phyloP scores from a whole-genome alignment of 345 rosid species.

The Gossypium stocksii region DNA sequence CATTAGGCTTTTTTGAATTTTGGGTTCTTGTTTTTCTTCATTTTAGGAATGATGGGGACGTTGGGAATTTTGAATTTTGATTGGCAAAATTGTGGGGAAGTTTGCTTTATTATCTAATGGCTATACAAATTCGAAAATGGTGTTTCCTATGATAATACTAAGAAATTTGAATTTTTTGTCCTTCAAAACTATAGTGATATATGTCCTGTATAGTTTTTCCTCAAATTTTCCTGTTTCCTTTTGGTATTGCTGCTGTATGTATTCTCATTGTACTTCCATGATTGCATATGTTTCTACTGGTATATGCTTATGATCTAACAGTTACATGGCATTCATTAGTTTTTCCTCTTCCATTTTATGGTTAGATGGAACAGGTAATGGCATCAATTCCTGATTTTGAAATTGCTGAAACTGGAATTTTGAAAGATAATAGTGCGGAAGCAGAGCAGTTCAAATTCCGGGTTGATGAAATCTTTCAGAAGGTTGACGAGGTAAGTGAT shows the following conservation, averaged over 20 bases:
- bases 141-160: neutral
- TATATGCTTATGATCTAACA: neutral
- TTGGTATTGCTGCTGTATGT: neutral
- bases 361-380: slow-evolving; percentile 32
- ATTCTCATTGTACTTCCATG: too few species aligned
- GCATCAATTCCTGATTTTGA: slow-evolving; percentile 24
- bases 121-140: neutral
- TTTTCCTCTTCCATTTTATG: neutral
- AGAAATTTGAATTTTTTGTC: slow-evolving; percentile 7
- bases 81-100: neutral
- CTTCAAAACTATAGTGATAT: neutral
- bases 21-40: slow-evolving; percentile 4
- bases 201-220: neutral
- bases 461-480: slow-evolving; percentile 48
- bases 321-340: neutral
- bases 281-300: neutral
- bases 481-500: slow-evolving; percentile 58
- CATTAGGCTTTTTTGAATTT: neutral
- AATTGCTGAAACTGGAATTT: slow-evolving; percentile 20
- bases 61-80: neutral
- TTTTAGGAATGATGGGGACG: neutral
- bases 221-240: neutral
- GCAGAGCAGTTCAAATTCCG: slow-evolving; percentile 34
- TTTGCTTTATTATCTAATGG: neutral
- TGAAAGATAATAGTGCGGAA: slow-evolving; percentile 22